Evolutionary conservation across 768 basidiomycete species (phyloP).

Genomic region (Lactarius psammicola): DNA sequence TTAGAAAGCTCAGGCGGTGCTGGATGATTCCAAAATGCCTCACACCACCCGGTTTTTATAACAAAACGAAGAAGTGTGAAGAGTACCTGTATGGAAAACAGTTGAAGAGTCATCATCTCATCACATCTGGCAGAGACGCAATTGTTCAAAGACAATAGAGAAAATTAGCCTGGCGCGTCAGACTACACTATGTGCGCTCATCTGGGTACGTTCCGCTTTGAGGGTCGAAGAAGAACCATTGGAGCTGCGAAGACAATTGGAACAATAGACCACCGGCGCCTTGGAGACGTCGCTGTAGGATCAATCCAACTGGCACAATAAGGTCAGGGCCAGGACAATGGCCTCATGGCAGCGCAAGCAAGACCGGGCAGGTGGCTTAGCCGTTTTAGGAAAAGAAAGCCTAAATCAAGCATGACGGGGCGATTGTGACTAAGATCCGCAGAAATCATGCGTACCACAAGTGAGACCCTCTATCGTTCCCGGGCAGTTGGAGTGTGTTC

Average conservation of each 20-base stretch:
- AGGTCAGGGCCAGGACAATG: not conserved
- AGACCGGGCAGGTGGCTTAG: not conserved
- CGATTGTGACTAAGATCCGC: not conserved
- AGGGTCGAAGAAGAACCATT: not conserved
- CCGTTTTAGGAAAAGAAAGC: not conserved
- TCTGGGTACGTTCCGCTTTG: not conserved
- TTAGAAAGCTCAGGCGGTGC: not conserved
- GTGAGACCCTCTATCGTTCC: not conserved
- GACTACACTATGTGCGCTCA: not conserved
- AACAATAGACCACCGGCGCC: not conserved
- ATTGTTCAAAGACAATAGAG: constrained; percentile 1
- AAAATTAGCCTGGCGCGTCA: not conserved
- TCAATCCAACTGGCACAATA: not conserved
- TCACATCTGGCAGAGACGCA: not conserved
- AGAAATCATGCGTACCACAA: not conserved
- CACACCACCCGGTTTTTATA: not conserved
- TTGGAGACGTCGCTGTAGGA: not conserved
- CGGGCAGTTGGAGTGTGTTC: no score
- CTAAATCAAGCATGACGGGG: not conserved
- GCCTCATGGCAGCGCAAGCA: not conserved
- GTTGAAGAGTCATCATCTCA: not conserved
- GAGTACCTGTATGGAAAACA: not conserved
- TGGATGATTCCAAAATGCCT: no score
- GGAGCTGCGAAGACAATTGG: not conserved
- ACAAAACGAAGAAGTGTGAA: not conserved